A percentile compares a stretch with the other conserved stretches of the same genome.
Evolutionary conservation across 108 stramenopile species (phyloP).

Genomic region (Chaetoceros tenuissimus): DNA sequence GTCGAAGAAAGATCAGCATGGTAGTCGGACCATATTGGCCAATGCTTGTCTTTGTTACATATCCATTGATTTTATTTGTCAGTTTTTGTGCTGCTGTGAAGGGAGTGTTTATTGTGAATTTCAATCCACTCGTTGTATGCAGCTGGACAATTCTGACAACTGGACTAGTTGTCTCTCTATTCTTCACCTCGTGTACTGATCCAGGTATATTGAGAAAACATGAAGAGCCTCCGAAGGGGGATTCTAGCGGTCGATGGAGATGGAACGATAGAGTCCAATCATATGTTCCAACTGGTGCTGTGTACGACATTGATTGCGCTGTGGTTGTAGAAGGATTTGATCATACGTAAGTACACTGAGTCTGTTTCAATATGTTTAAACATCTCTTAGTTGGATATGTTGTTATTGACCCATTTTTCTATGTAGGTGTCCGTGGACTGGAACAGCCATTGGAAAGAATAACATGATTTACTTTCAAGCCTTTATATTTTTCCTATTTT

Average conservation of each 20-base stretch:
- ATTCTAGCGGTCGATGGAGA: constrained; percentile 28
- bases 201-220: constrained; percentile 50
- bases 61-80: constrained; percentile 74
- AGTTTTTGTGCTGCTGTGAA: constrained; percentile 7
- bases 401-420: not conserved
- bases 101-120: constrained; percentile 4
- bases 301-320: constrained; percentile 77
- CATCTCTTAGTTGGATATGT: not conserved
- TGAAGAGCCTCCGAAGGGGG: not conserved
- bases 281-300: constrained; percentile 65
- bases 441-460: constrained; percentile 78
- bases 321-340: constrained; percentile 86
- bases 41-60: constrained; percentile 79
- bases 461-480: constrained; percentile 75
- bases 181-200: constrained; percentile 42
- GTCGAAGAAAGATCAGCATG: constrained; percentile 28
- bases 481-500: constrained; percentile 60
- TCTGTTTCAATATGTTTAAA: not conserved
- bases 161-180: constrained; percentile 25
- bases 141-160: constrained; percentile 21
- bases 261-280: constrained; percentile 80
- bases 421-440: constrained; percentile 45
- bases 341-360: constrained; percentile 57
- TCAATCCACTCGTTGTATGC: constrained; percentile 9
- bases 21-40: constrained; percentile 92